A percentile compares a stretch with the other conserved stretches of the same genome.
Evolutionary conservation across 1,284 basidiomycete species (phyloP).

Genomic region (Inonotus obliquus): DNA sequence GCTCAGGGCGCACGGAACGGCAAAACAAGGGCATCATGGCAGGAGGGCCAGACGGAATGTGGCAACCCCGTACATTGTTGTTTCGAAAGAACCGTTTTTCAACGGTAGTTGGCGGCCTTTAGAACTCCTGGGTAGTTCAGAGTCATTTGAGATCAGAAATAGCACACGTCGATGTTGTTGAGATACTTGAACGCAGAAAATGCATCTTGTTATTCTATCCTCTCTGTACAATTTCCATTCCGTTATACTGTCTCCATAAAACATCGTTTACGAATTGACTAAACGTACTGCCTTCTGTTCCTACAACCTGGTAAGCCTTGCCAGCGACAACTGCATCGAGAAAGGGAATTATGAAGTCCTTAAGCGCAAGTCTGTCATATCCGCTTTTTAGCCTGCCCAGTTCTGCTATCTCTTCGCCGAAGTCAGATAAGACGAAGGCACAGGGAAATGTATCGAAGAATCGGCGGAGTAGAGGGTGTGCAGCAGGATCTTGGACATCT

Average conservation of each 20-base stretch:
- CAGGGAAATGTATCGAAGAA: conserved; percentile 66
- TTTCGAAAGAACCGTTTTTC: too few relatives aligned
- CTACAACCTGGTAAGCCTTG: conserved; percentile 51
- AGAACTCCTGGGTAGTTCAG: too few relatives aligned
- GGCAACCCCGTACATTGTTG: too few relatives aligned
- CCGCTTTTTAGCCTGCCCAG: conserved; percentile 43
- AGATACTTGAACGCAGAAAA: background rate
- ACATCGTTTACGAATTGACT: conserved; percentile 64
- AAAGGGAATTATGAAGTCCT: conserved; percentile 51
- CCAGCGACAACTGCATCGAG: conserved; percentile 67
- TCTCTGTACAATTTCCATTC: conserved; percentile 45
- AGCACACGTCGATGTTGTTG: background rate
- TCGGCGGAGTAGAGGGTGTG: conserved; percentile 41
- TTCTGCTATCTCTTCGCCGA: conserved; percentile 32
- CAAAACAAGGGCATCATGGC: too few relatives aligned
- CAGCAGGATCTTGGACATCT: conserved; percentile 45
- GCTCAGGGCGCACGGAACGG: too few relatives aligned
- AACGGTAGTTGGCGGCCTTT: too few relatives aligned
- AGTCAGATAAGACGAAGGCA: conserved; percentile 59
- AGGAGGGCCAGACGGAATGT: too few relatives aligned
- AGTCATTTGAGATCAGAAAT: too few relatives aligned
- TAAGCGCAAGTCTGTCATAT: conserved; percentile 50
- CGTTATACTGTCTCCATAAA: conserved; percentile 58
- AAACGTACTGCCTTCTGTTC: conserved; percentile 70
- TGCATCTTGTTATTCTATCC: conserved; percentile 28